These are phyloP conservation scores for Candida corydali DNA, from an alignment of 805 yeast genomes.

Conservation along the genomic window DNA sequence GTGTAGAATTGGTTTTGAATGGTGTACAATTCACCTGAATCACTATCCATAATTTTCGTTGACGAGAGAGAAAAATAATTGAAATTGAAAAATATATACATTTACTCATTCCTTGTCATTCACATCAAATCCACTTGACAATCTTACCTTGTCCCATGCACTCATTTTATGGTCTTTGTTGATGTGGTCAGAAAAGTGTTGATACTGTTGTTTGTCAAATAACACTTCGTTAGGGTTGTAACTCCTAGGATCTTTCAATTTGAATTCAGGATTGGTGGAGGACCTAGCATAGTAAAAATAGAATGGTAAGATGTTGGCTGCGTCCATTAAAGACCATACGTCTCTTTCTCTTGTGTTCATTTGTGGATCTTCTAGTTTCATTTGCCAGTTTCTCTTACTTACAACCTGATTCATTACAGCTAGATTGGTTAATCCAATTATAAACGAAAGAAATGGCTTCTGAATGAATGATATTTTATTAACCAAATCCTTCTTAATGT, in stretches of 20 bases:
- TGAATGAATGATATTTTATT: slow-evolving; percentile 14
- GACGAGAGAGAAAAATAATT: too few species aligned
- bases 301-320: slow-evolving; percentile 32
- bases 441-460: slow-evolving; percentile 30
- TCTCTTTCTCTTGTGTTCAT: slow-evolving; percentile 8
- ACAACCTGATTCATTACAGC: slow-evolving; percentile 11
- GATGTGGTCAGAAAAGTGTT: slow-evolving; percentile 5
- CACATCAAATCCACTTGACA: slow-evolving; percentile 24
- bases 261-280: slow-evolving; percentile 45
- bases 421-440: slow-evolving; percentile 25
- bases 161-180: slow-evolving; percentile 7
- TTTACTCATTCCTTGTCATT: slow-evolving; percentile 47
- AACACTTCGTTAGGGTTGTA: slow-evolving; percentile 10
- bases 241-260: slow-evolving; percentile 53
- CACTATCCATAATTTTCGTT: slow-evolving; percentile 29
- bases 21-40: slow-evolving; percentile 49
- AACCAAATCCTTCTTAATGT: slow-evolving; percentile 6
- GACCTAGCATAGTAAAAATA: slow-evolving; percentile 49
- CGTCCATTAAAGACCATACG: slow-evolving; percentile 36
- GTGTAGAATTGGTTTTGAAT: slow-evolving; percentile 60
- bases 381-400: slow-evolving; percentile 1
- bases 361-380: not conserved
- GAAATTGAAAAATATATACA: slow-evolving; percentile 51
- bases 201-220: slow-evolving; percentile 1
- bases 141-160: slow-evolving; percentile 35